Evolutionary conservation across 106 monocot species (phyloP).

Genomic region (Platanthera zijinensis): DNA sequence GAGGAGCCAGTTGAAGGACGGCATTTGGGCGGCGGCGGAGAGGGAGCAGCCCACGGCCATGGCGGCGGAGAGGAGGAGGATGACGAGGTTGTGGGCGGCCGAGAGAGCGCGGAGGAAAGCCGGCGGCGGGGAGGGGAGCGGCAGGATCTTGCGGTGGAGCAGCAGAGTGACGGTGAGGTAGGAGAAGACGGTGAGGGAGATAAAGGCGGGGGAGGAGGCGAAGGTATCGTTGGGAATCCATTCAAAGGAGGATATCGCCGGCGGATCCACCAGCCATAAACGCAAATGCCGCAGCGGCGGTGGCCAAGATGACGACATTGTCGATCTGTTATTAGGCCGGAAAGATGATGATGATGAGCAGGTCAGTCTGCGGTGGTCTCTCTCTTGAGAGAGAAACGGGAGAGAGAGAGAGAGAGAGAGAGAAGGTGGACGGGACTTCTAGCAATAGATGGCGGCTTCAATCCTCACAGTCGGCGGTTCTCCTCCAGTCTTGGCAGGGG

Average conservation of each 20-base stretch:
- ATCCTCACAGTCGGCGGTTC: too few relatives aligned
- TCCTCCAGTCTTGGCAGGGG: too few relatives aligned
- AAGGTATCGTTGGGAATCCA: slow-evolving; percentile 36
- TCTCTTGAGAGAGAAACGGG: too few relatives aligned
- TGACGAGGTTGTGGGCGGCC: slow-evolving; percentile 44
- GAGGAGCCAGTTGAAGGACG: slow-evolving; percentile 37
- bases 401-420: too few relatives aligned
- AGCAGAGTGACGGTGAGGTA: slow-evolving; percentile 44
- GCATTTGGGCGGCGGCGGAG: slow-evolving; percentile 33
- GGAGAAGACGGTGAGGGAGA: slow-evolving; percentile 24
- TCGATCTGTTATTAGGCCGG: background rate
- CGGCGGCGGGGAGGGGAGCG: slow-evolving; percentile 18
- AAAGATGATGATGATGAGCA: too few relatives aligned
- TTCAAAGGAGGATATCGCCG: slow-evolving; percentile 34
- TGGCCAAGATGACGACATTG: background rate
- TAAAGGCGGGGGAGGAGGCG: slow-evolving; percentile 28
- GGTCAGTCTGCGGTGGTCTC: too few relatives aligned
- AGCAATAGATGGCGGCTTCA: too few relatives aligned
- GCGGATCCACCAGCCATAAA: slow-evolving; percentile 36
- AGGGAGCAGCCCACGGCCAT: slow-evolving; percentile 63
- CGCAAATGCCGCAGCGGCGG: slow-evolving; percentile 7
- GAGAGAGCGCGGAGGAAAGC: slow-evolving; percentile 34
- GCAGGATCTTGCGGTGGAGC: slow-evolving; percentile 27
- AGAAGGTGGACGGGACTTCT: too few relatives aligned
- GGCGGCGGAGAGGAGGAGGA: slow-evolving; percentile 52